Evolutionary conservation across 1,284 basidiomycete species (phyloP).

Genomic region (Chalciporus sp.): DNA sequence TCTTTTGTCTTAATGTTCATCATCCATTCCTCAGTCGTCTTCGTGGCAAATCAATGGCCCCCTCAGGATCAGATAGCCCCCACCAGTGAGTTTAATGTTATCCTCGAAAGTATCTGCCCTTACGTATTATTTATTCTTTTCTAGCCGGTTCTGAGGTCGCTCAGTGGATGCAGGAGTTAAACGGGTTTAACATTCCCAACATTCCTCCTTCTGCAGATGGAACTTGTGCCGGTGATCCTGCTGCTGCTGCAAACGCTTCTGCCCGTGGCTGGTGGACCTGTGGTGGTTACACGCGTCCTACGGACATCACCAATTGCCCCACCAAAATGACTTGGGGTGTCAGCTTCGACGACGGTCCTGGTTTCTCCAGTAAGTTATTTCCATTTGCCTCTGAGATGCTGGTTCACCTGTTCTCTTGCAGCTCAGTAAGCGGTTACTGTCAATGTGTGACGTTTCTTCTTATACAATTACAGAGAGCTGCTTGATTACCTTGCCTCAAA

Average conservation of each 20-base stretch:
- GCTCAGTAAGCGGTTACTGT: slow-evolving; percentile 44
- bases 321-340: slow-evolving; percentile 82
- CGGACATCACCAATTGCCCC: slow-evolving; percentile 76
- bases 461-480: slow-evolving; percentile 48
- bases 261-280: slow-evolving; percentile 87
- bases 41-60: slow-evolving; percentile 60
- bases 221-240: slow-evolving; percentile 63
- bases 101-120: background rate
- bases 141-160: slow-evolving; percentile 65
- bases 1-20: background rate
- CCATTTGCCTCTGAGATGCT: background rate
- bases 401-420: slow-evolving; percentile 27
- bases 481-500: slow-evolving; percentile 71
- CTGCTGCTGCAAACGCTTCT: slow-evolving; percentile 58
- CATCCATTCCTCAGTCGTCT: slow-evolving; percentile 47
- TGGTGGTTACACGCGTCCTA: slow-evolving; percentile 72
- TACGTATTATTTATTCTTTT: background rate
- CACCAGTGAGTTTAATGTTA: slow-evolving; percentile 45
- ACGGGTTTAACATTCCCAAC: slow-evolving; percentile 71
- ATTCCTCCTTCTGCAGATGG: slow-evolving; percentile 62
- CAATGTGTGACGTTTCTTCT: slow-evolving; percentile 19
- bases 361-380: slow-evolving; percentile 66
- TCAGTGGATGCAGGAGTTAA: slow-evolving; percentile 76
- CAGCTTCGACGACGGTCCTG: slow-evolving; percentile 86
- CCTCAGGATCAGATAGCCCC: slow-evolving; percentile 67